A percentile compares a stretch with the other conserved stretches of the same genome.
These are phyloP conservation scores for Aspergillus diversus DNA, from an alignment of 495 filamentous ascomycete species.

Conservation along the genomic window DNA sequence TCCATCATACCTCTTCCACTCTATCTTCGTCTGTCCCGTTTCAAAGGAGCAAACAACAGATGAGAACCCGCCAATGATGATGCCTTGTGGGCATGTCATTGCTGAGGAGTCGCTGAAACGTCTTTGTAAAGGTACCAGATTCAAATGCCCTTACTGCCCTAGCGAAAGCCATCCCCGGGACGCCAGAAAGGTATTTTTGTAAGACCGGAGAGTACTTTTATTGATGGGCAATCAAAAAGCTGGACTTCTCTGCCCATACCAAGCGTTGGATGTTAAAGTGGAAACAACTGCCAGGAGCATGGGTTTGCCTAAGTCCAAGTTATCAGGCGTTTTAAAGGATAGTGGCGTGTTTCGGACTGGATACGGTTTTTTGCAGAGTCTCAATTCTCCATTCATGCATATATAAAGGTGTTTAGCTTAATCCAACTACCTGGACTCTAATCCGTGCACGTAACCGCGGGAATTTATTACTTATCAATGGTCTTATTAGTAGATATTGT, in stretches of 20 bases:
- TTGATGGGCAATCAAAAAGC: constrained; percentile 11
- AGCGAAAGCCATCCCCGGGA: constrained; percentile 76
- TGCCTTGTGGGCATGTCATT: constrained; percentile 95
- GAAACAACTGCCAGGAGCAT: not conserved
- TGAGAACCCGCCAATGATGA: constrained; percentile 93
- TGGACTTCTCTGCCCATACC: constrained; percentile 17
- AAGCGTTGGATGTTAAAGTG: constrained; percentile 6
- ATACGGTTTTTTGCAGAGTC: constrained; percentile 3
- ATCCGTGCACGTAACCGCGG: too few relatives aligned
- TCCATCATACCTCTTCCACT: constrained; percentile 85
- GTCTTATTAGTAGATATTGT: too few relatives aligned
- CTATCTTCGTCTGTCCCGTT: constrained; percentile 97
- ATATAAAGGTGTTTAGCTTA: not conserved
- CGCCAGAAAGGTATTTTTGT: constrained; percentile 71
- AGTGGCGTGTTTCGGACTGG: constrained; percentile 14
- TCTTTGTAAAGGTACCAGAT: constrained; percentile 74
- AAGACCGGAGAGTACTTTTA: not conserved
- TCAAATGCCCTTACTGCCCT: constrained; percentile 98
- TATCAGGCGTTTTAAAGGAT: constrained; percentile 14
- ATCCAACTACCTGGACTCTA: too few relatives aligned
- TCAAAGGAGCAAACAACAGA: constrained; percentile 95
- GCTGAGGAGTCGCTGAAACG: constrained; percentile 78
- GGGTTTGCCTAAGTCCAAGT: not conserved
- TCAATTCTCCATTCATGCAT: constrained; percentile 7
- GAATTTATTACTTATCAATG: too few relatives aligned